Evolutionary conservation across 2,329 filamentous ascomycete genomes (phyloP).

Genomic region (Colletotrichum godetiae): DNA sequence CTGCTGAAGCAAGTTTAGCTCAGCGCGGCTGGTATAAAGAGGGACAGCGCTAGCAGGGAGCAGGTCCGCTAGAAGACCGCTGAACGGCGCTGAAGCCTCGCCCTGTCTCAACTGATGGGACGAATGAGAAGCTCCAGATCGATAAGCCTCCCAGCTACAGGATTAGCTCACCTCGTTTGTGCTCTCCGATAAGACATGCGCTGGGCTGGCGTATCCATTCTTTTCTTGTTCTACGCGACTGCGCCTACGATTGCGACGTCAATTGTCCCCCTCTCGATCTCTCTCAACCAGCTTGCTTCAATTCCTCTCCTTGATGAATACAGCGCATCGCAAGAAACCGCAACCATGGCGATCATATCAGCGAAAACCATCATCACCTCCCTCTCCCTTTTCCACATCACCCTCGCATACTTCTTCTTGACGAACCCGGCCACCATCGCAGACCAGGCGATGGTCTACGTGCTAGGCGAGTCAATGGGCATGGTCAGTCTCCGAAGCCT

Average conservation of each 20-base stretch:
- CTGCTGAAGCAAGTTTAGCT: neutral
- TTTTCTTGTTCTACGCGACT: constrained; percentile 15
- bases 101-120: neutral
- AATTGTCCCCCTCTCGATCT: neutral
- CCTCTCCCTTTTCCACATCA: constrained; percentile 86
- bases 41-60: constrained; percentile 21
- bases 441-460: constrained; percentile 82
- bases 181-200: constrained; percentile 27
- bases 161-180: constrained; percentile 4
- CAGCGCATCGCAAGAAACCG: neutral
- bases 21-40: neutral
- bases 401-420: constrained; percentile 85
- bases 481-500: constrained; percentile 67
- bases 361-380: constrained; percentile 84
- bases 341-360: constrained; percentile 82
- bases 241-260: neutral
- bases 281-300: neutral
- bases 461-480: constrained; percentile 86
- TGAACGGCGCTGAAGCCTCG: neutral
- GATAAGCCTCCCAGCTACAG: constrained; percentile 21
- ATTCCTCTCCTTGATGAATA: neutral
- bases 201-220: neutral
- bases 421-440: constrained; percentile 77
- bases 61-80: neutral
- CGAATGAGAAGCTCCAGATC: constrained; percentile 29